Percentiles rank a stretch among this genome's conserved stretches.
phyloP scores from a whole-genome alignment of 2,329 filamentous ascomycete genomes.

The Aspergillus pseudoviridinutans region DNA sequence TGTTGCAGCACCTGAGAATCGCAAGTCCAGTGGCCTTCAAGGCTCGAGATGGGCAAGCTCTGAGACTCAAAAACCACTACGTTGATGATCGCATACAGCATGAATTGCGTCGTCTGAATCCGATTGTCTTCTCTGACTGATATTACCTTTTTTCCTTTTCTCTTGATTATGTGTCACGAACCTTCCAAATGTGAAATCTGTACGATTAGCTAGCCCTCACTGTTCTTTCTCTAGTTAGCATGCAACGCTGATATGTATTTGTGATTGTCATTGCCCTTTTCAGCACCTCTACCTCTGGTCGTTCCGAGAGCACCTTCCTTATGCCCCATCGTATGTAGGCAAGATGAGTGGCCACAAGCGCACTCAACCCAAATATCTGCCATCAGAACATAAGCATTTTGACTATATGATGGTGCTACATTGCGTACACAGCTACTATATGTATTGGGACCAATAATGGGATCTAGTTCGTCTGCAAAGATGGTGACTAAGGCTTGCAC shows the following conservation, averaged over 20 bases:
- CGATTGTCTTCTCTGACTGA: neutral
- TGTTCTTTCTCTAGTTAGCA: neutral
- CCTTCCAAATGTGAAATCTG: neutral
- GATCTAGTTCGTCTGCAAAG: neutral
- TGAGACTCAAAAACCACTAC: neutral
- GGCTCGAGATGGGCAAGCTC: slow-evolving; percentile 8
- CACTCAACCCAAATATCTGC: neutral
- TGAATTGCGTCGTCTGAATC: neutral
- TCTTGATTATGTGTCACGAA: neutral
- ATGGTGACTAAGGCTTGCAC: neutral
- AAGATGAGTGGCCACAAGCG: neutral
- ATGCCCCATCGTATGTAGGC: neutral
- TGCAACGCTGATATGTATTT: neutral
- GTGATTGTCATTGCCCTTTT: neutral
- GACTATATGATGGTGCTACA: neutral
- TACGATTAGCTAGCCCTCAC: neutral
- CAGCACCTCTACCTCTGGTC: neutral
- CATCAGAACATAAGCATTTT: neutral
- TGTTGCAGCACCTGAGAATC: neutral
- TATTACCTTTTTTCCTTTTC: neutral
- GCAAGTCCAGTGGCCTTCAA: slow-evolving; percentile 1
- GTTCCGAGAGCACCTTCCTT: neutral
- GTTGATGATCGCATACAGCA: neutral
- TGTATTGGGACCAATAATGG: neutral
- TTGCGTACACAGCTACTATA: neutral